Base-by-base conservation (phyloP, 805 yeast genomes). In the Zygoascus flipseniorum region DNA sequence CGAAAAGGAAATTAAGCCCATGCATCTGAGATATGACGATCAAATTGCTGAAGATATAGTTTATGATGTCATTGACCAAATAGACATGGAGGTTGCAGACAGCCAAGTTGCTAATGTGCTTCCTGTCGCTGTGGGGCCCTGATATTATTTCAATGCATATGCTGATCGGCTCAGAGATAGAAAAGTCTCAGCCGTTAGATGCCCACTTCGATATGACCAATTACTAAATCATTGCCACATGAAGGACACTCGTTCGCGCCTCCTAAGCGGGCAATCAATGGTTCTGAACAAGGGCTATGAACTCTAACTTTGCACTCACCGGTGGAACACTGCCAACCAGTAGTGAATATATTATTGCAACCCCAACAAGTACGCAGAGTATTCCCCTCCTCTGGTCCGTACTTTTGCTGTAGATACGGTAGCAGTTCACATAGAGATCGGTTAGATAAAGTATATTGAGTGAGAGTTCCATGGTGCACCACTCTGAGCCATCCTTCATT, bases 61-160 rank as follows among this genome's bases (percentile, higher is more conserved):
- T 1, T 84, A 85, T 81, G 99, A 93, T 68, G 64, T 89, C 2
- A 63, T 92, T 2, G 97, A 93, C 64, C 96, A 93, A 67, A 77
- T 86, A 0, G 90, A 85, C 54, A 84, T 55, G 41, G 64, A 62
- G 42, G 47, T 63, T 35, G 39, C 48, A 14, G 63, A 35, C 35
- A 31, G 31, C 42, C 28, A 5, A 8, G n/a, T 31, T 41, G 18
- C 35, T 31, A 5, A 5, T n/a, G 18, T 18, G 16, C 32, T 23
- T 10, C 28, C 28, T 23, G 28, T 23, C 6, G 6, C 6, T 4
- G 28, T 23, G 28, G 28, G 28, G 6, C 28, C 28, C 28, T 23
- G 28, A 23, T 4, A 4, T 2, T 14, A 37, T 37, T 3, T 37
- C 4, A 5, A 37, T 37, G 42, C 42, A 37, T 37, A 16, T 37